Percentiles rank a stretch among this genome's conserved stretches.
Conservation (phyloP, 768 basidiomycete genomes). For the Macrolepiota fuliginosa region DNA sequence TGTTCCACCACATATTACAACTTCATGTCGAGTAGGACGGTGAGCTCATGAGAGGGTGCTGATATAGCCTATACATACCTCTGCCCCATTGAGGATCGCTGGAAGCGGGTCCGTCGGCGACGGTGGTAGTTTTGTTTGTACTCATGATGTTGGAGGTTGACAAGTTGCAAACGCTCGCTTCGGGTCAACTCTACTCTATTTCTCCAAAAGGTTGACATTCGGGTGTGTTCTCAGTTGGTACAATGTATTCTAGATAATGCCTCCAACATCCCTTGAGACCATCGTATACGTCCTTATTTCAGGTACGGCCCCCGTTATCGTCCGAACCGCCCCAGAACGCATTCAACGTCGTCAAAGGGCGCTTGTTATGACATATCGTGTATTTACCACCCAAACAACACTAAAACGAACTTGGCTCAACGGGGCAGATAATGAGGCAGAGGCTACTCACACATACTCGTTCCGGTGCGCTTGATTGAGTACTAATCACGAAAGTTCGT, state of each 20-base stretch:
- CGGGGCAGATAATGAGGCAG: background rate
- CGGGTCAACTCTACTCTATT: slow-evolving; percentile 15
- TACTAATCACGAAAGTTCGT: slow-evolving; percentile 28
- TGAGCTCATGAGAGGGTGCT: slow-evolving; percentile 19
- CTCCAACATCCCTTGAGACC: background rate
- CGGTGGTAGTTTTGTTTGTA: slow-evolving; percentile 7
- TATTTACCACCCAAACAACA: slow-evolving; percentile 11
- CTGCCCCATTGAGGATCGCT: slow-evolving; percentile 43
- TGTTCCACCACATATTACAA: slow-evolving; percentile 82
- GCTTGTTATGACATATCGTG: slow-evolving; percentile 3
- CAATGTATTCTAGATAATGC: slow-evolving; percentile 1
- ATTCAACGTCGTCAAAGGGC: background rate
- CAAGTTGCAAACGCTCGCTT: slow-evolving; percentile 13
- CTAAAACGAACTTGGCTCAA: slow-evolving; percentile 1
- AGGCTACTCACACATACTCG: slow-evolving; percentile 37
- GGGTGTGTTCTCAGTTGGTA: slow-evolving; percentile 3
- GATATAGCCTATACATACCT: slow-evolving; percentile 24
- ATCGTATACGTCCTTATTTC: background rate
- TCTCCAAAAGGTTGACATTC: slow-evolving; percentile 12
- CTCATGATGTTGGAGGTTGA: slow-evolving; percentile 16
- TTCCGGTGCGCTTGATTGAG: slow-evolving; percentile 42
- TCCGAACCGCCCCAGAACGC: background rate
- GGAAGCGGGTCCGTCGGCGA: slow-evolving; percentile 14
- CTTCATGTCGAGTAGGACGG: slow-evolving; percentile 35
- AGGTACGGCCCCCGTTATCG: background rate